Conservation (phyloP, 768 basidiomycete species). For the Xanthoconium stramineum region DNA sequence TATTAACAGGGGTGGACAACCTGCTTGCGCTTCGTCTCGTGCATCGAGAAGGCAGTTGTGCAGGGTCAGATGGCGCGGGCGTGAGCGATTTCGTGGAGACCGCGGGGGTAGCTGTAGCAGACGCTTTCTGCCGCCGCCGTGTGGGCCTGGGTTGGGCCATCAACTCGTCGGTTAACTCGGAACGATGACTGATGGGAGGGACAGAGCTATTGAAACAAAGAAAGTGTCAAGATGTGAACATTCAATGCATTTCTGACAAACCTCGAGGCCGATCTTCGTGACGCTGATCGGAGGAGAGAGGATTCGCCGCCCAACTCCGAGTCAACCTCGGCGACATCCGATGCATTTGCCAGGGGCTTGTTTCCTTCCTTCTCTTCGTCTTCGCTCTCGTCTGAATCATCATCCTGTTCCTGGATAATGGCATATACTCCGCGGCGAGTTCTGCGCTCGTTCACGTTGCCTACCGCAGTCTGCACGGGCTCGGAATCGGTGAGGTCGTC, state of each 20-base stretch:
- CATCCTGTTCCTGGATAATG: conserved; percentile 54
- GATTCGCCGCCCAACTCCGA: conserved; percentile 43
- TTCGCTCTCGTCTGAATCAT: conserved; percentile 61
- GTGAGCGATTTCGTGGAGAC: conserved; percentile 42
- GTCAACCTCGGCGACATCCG: conserved; percentile 48
- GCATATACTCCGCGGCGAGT: conserved; percentile 83
- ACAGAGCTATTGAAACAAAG: conserved; percentile 17
- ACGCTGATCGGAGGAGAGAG: conserved; percentile 21
- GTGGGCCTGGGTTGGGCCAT: conserved; percentile 46
- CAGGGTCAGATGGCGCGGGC: conserved; percentile 28
- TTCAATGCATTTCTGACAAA: conserved; percentile 12
- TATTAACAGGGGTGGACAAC: conserved; percentile 29
- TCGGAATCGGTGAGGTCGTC: conserved; percentile 36
- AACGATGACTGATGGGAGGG: conserved; percentile 30
- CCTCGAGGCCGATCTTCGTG: conserved; percentile 27
- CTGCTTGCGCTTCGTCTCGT: conserved; percentile 31
- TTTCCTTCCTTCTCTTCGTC: conserved; percentile 49
- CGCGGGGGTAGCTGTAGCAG: conserved; percentile 42
- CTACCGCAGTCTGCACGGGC: conserved; percentile 44
- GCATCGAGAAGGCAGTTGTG: conserved; percentile 27
- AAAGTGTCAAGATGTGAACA: conserved; percentile 12
- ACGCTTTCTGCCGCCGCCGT: conserved; percentile 56
- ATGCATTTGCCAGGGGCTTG: conserved; percentile 44
- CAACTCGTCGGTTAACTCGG: conserved; percentile 20
- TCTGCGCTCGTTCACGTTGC: conserved; percentile 75